Percentiles rank a stretch among this genome's conserved stretches.
Conservation (phyloP, 139 green algal genomes). For the Picochlorum sp. region DNA sequence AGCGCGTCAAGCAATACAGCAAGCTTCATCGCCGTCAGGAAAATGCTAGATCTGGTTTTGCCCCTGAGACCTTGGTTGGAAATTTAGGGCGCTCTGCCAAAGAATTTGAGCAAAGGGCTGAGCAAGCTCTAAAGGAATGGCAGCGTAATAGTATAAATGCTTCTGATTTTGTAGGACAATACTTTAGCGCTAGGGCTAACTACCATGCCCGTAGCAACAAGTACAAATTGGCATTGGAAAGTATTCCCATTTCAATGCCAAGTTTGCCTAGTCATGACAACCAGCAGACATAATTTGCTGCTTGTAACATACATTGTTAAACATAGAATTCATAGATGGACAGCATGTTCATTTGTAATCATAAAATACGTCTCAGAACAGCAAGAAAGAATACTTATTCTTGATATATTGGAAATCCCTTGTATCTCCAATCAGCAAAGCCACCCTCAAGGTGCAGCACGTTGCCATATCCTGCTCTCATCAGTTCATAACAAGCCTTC, state of each 20-base stretch:
- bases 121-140: background rate
- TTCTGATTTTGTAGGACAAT: conserved; percentile 5
- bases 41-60: background rate
- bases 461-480: conserved; percentile 46
- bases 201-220: conserved; percentile 47
- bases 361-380: background rate
- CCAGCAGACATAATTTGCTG: no score
- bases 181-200: conserved; percentile 23
- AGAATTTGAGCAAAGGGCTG: background rate
- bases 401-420: conserved; percentile 22
- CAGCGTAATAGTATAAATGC: background rate
- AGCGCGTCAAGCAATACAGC: background rate
- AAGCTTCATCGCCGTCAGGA: background rate
- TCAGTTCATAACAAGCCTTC: conserved; percentile 65
- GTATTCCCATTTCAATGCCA: conserved; percentile 10
- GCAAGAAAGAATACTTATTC: background rate
- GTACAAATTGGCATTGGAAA: conserved; percentile 43
- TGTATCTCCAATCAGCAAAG: conserved; percentile 36
- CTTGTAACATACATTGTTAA: background rate
- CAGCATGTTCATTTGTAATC: background rate
- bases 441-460: conserved; percentile 53
- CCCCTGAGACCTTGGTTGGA: background rate
- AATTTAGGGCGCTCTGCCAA: background rate
- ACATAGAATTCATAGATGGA: background rate
- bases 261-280: no score